phyloP scores from a whole-genome alignment of 2,329 filamentous ascomycete genomes.

The Metarhizium sp. region DNA sequence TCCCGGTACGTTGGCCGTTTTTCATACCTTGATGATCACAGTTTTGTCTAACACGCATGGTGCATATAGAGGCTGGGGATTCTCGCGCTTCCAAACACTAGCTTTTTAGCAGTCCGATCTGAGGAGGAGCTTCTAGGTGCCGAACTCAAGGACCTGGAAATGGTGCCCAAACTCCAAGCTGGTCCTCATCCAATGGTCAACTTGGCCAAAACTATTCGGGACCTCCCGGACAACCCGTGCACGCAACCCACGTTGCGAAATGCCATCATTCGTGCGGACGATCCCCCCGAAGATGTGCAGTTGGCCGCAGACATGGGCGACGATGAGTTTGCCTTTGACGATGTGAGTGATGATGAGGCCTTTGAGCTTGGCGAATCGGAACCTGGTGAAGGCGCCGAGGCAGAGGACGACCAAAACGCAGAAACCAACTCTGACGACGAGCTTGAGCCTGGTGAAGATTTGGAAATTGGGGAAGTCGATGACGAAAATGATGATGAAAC shows the following conservation, averaged over 20 bases:
- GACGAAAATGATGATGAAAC: background rate
- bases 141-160: slow-evolving; percentile 10
- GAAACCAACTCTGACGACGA: background rate
- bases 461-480: slow-evolving; percentile 4
- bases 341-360: slow-evolving; percentile 1
- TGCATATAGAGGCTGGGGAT: slow-evolving; percentile 35
- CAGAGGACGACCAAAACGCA: background rate
- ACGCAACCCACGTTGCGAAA: background rate
- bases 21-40: background rate
- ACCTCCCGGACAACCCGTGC: slow-evolving; percentile 23
- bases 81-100: slow-evolving; percentile 32
- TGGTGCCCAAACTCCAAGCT: slow-evolving; percentile 9
- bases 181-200: slow-evolving; percentile 14
- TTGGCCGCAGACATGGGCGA: slow-evolving; percentile 9
- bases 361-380: slow-evolving; percentile 10
- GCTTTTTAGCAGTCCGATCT: slow-evolving; percentile 29
- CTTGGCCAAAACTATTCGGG: slow-evolving; percentile 14
- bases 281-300: background rate
- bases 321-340: slow-evolving; percentile 5
- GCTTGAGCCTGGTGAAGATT: slow-evolving; percentile 2
- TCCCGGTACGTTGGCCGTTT: slow-evolving; percentile 16
- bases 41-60: background rate
- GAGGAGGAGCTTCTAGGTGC: slow-evolving; percentile 26
- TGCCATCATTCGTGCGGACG: background rate
- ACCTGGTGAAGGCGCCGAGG: background rate